These are phyloP conservation scores for Xylariaceae sp. DNA, from an alignment of 2,329 filamentous ascomycete genomes.

Conservation along the genomic window DNA sequence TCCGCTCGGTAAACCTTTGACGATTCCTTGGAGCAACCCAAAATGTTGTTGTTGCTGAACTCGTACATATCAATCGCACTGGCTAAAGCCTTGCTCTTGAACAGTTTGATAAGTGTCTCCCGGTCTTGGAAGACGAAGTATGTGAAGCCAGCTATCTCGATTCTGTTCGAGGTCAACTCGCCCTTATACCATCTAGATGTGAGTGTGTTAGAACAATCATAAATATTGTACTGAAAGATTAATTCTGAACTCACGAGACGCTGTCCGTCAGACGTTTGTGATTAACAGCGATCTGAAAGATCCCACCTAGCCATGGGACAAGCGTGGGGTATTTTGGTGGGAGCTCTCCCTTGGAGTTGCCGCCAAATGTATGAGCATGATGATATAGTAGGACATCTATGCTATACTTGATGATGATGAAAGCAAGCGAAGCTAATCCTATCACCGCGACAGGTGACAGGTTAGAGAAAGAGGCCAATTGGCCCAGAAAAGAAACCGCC, in stretches of 20 bases:
- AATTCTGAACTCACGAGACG: slow-evolving; percentile 10
- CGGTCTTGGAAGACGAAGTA: slow-evolving; percentile 18
- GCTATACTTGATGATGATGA: slow-evolving; percentile 5
- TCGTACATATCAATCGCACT: slow-evolving; percentile 15
- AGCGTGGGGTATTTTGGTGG: slow-evolving; percentile 12
- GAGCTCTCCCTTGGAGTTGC: slow-evolving; percentile 2
- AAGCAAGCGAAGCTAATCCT: slow-evolving; percentile 1
- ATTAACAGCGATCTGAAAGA: slow-evolving; percentile 8
- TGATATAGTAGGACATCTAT: slow-evolving; percentile 8
- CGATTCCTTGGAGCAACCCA: slow-evolving; percentile 14
- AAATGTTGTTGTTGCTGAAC: slow-evolving; percentile 13
- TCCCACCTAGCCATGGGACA: slow-evolving; percentile 10
- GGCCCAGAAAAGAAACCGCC: slow-evolving; percentile 9
- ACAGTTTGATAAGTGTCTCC: slow-evolving; percentile 13
- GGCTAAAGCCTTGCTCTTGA: slow-evolving; percentile 11
- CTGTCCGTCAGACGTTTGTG: slow-evolving; percentile 9
- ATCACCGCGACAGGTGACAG: slow-evolving; percentile 2
- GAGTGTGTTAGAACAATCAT: neutral
- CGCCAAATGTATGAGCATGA: slow-evolving; percentile 4
- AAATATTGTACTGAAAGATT: neutral
- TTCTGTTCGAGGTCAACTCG: slow-evolving; percentile 12
- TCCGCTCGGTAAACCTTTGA: slow-evolving; percentile 14
- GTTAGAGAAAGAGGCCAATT: slow-evolving; percentile 6
- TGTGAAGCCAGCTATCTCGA: slow-evolving; percentile 12
- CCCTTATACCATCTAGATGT: slow-evolving; percentile 13